These are phyloP conservation scores for Colletotrichum caudatum DNA, from an alignment of 2,329 filamentous ascomycete species.

Conservation along the genomic window DNA sequence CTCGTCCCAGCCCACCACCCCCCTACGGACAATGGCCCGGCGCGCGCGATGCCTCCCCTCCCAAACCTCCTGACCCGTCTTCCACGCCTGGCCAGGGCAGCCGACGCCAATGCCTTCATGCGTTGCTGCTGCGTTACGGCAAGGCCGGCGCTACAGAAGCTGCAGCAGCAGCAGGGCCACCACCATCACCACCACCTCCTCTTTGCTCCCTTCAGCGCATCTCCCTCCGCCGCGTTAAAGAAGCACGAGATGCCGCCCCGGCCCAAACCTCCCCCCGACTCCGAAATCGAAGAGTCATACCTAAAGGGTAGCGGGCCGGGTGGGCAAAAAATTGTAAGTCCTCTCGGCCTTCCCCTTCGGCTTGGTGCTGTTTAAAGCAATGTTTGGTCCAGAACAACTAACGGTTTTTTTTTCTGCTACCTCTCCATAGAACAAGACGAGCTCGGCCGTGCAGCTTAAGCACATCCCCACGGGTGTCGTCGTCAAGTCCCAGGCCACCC, in stretches of 20 bases:
- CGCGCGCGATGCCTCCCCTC: slow-evolving; percentile 33
- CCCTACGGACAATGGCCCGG: slow-evolving; percentile 39
- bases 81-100: slow-evolving; percentile 4
- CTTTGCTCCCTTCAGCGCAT: slow-evolving; percentile 49
- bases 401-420: slow-evolving; percentile 7
- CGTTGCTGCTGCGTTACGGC: slow-evolving; percentile 9
- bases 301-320: slow-evolving; percentile 93
- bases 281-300: slow-evolving; percentile 85
- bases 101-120: slow-evolving; percentile 25
- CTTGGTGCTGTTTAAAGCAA: slow-evolving; percentile 25
- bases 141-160: slow-evolving; percentile 9
- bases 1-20: not conserved
- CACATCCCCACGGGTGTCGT: slow-evolving; percentile 92
- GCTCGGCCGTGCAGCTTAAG: slow-evolving; percentile 91
- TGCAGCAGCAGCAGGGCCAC: not conserved
- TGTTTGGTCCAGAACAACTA: not conserved
- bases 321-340: slow-evolving; percentile 88
- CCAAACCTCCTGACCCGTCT: slow-evolving; percentile 7
- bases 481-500: slow-evolving; percentile 92
- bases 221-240: slow-evolving; percentile 56
- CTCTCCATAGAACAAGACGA: slow-evolving; percentile 85
- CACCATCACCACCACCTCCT: not conserved
- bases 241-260: slow-evolving; percentile 75
- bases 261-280: slow-evolving; percentile 77
- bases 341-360: not conserved